phyloP scores from a whole-genome alignment of 1,284 basidiomycete species.

The Gomphus bonarii region DNA sequence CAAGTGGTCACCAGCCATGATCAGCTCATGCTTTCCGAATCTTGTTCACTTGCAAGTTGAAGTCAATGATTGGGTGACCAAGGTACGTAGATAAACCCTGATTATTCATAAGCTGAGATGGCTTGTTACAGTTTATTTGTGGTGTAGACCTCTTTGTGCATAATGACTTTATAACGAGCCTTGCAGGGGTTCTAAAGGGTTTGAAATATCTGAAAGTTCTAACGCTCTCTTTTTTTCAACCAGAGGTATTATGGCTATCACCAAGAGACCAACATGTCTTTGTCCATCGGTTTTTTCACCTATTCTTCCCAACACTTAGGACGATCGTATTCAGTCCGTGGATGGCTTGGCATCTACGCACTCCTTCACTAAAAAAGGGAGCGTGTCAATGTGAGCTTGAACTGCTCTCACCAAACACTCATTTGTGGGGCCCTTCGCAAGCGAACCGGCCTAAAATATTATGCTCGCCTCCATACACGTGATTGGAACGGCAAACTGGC shows the following conservation, averaged over 20 bases:
- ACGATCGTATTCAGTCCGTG: neutral
- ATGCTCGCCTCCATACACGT: neutral
- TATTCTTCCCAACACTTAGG: neutral
- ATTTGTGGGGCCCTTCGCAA: neutral
- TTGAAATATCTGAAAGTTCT: neutral
- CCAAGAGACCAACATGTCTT: neutral
- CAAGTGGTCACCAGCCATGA: neutral
- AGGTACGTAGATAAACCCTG: neutral
- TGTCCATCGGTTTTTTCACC: neutral
- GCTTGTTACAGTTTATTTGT: neutral
- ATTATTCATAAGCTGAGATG: neutral
- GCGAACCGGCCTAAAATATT: neutral
- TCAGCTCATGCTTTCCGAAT: neutral
- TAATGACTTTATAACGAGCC: neutral
- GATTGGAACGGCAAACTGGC: neutral
- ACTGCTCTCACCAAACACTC: neutral
- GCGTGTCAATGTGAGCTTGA: neutral
- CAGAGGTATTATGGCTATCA: neutral
- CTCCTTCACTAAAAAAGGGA: neutral
- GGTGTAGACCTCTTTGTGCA: neutral
- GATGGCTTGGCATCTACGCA: neutral
- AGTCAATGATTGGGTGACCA: neutral
- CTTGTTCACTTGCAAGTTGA: neutral
- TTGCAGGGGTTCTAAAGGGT: neutral
- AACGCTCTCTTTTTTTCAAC: neutral